phyloP scores from a whole-genome alignment of 2,329 filamentous ascomycete genomes.

The Ophiobolus disseminans region DNA sequence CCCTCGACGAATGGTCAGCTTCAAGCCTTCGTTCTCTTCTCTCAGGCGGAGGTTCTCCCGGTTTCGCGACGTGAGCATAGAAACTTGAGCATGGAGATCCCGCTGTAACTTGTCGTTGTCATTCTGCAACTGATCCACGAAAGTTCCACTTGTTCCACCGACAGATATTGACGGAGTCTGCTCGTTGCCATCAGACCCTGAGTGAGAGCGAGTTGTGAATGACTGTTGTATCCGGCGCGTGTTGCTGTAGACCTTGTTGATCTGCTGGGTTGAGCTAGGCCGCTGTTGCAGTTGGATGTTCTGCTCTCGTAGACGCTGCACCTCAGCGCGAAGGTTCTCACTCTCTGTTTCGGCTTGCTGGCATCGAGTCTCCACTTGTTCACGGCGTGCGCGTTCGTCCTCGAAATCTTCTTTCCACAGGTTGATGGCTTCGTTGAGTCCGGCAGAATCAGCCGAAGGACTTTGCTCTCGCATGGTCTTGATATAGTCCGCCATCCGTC shows the following conservation, averaged over 20 bases:
- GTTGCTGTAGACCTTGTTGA: constrained; percentile 47
- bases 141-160: constrained; percentile 64
- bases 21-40: constrained; percentile 96
- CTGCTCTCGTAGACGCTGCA: constrained; percentile 70
- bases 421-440: constrained; percentile 60
- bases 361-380: constrained; percentile 84
- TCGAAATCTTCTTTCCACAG: constrained; percentile 96
- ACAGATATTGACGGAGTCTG: constrained; percentile 31
- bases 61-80: constrained; percentile 95
- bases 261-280: constrained; percentile 46
- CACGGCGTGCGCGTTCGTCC: constrained; percentile 85
- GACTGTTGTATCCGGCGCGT: constrained; percentile 50
- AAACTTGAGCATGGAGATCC: constrained; percentile 93
- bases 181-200: constrained; percentile 50
- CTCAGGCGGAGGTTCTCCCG: constrained; percentile 94
- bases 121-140: constrained; percentile 86
- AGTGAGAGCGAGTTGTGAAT: constrained; percentile 47
- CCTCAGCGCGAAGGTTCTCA: constrained; percentile 80
- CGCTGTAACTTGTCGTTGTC: constrained; percentile 92
- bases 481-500: constrained; percentile 83
- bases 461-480: constrained; percentile 63
- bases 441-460: constrained; percentile 46
- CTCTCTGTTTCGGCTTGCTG: constrained; percentile 93
- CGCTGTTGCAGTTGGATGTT: constrained; percentile 40
- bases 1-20: constrained; percentile 80